Evolutionary conservation across 352 stramenopile genomes (phyloP), one percentile per base, ranked within the genome.

Genomic region (Pythium scleroteichum): DNA sequence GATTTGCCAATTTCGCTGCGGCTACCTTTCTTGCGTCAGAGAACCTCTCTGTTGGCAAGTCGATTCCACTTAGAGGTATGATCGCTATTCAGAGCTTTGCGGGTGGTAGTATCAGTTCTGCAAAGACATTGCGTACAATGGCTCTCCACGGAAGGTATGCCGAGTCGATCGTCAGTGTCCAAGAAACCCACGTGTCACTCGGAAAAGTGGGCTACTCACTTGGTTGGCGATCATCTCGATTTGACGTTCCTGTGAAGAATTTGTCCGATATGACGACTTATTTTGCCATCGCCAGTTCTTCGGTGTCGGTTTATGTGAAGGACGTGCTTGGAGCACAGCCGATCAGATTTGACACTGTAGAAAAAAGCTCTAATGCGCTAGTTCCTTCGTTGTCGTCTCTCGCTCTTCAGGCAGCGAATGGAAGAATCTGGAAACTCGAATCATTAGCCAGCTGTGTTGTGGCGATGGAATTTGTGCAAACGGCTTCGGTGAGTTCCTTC

Each of bases 121-220:
- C 78, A 16, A 90, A 69, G 29, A 96, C 82, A 0, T 56, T 96
- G 14, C 89, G 85, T 53, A 53, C 85, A 8, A 59, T 95, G 19
- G 76, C 79, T 26, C 39, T 94, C 19, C 67, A 57, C 17, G 87
- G 85, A 4, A 68, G 53, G 9, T 94, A 89, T 61, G 82, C 82
- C 12, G 80, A 95, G 46, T 73, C 87, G 6, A 64, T 51, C 17
- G 69, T 96, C 44, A 56, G 72, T 14, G 69, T 93, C 16, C n/a
- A 52, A 16, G 77, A 92, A 17, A 85, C 74, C 19, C 44, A 49
- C 13, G 45, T 95, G 19, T 74, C 73, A 27, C 64, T 96, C 24
- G 87, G 87, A 40, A 96, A 96, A 54, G 85, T 96, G 56, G 84
- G 85, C 2, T 95, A 92, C 53, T 79, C 75, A 7, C 75, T 89